Conservation (phyloP, 73 alveolate genomes). For the Paramecium pentaurelia region DNA sequence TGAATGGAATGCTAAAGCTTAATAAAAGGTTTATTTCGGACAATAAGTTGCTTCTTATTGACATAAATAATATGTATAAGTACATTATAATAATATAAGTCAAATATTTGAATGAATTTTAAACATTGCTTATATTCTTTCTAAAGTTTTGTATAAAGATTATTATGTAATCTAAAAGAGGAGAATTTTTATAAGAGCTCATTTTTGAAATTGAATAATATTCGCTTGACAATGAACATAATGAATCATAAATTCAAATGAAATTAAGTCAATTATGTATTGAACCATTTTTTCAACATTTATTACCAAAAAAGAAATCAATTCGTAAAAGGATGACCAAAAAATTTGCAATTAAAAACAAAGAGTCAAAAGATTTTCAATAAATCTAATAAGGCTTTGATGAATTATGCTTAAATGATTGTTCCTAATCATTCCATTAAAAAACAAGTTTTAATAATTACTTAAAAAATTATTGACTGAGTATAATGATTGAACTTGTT, state of each 20-base stretch:
- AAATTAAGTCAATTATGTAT: neutral
- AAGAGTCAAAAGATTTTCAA: neutral
- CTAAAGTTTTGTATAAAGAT: neutral
- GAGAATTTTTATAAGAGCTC: neutral
- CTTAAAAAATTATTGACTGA: neutral
- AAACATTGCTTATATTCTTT: neutral
- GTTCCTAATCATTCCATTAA: neutral
- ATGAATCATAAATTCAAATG: neutral
- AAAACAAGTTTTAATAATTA: neutral
- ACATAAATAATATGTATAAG: neutral
- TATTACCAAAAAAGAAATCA: neutral
- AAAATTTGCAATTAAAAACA: neutral
- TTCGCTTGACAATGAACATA: neutral
- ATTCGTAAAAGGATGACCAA: neutral
- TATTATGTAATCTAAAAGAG: neutral
- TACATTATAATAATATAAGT: neutral
- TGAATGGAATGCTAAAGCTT: neutral
- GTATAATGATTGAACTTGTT: neutral
- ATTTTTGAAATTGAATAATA: neutral
- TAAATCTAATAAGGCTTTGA: neutral
- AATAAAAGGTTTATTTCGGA: conserved; percentile 26
- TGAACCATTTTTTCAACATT: neutral
- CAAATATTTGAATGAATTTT: neutral
- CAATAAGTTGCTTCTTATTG: neutral
- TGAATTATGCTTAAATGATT: neutral